A percentile compares a stretch with the other conserved stretches of the same genome.
phyloP scores from a whole-genome alignment of 176 grass and related monocot species.

The Saccharum officinarum region DNA sequence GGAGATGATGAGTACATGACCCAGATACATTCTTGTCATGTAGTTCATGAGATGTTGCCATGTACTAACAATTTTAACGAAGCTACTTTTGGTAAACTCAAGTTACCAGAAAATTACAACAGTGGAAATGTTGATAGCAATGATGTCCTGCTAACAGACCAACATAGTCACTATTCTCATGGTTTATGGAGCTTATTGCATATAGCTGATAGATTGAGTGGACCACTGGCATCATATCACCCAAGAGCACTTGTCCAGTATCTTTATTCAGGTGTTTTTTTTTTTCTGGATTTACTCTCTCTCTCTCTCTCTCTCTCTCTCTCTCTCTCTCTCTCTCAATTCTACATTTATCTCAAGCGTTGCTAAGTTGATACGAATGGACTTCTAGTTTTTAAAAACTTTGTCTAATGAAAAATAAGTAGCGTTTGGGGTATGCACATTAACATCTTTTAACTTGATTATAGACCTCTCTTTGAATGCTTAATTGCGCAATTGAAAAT shows the following conservation, averaged over 20 bases:
- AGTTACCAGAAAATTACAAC: conserved; percentile 40
- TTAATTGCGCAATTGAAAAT: neutral
- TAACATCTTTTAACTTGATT: neutral
- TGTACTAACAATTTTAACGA: conserved; percentile 40
- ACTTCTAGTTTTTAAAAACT: conserved; percentile 14
- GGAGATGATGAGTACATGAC: conserved; percentile 12
- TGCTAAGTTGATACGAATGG: neutral
- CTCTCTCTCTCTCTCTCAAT: neutral
- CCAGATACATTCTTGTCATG: conserved; percentile 26
- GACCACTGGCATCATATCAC: conserved; percentile 68
- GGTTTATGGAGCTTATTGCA: conserved; percentile 62
- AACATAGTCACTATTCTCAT: conserved; percentile 40
- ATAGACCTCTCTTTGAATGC: neutral
- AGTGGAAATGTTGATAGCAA: conserved; percentile 35
- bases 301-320: neutral
- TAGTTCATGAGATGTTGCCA: conserved; percentile 37
- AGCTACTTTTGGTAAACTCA: conserved; percentile 48
- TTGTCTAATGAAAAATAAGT: neutral
- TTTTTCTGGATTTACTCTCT: conserved; percentile 17
- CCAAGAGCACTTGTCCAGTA: conserved; percentile 69
- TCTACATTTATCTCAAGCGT: conserved; percentile 12
- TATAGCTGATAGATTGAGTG: conserved; percentile 62
- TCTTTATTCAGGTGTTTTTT: conserved; percentile 87
- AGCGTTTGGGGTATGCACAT: neutral
- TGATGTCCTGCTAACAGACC: neutral